Conservation (phyloP, 257 asterid genomes). For the Nicotiana obtusifolia region DNA sequence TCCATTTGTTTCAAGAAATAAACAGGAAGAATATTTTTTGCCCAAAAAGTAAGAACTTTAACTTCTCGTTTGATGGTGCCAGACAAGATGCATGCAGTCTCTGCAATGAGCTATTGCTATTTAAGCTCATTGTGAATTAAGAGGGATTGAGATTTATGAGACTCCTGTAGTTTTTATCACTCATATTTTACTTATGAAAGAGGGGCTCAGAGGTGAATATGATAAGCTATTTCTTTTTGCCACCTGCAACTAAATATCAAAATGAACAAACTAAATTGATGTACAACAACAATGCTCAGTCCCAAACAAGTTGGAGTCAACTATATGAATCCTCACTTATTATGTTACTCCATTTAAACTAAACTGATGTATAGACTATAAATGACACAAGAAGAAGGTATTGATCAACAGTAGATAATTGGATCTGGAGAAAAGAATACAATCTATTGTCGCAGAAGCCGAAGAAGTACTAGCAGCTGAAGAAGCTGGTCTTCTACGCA, state of each 20-base stretch:
- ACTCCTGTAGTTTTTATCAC: background rate
- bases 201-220: background rate
- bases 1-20: background rate
- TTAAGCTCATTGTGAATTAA: background rate
- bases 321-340: too few species aligned
- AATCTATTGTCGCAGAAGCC: slow-evolving; percentile 58
- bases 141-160: background rate
- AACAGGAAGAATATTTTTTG: background rate
- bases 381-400: background rate
- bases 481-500: slow-evolving; percentile 66
- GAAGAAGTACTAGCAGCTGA: slow-evolving; percentile 76
- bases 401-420: background rate
- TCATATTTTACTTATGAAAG: background rate
- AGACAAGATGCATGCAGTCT: background rate
- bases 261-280: background rate
- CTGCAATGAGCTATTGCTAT: background rate
- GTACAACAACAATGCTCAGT: too few species aligned
- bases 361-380: background rate
- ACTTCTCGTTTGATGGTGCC: background rate
- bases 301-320: too few species aligned
- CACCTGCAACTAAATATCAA: background rate
- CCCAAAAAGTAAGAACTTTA: background rate
- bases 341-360: too few species aligned
- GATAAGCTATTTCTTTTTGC: background rate
- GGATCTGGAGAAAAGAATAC: slow-evolving; percentile 20